A percentile compares a stretch with the other conserved stretches of the same genome.
Conservation (phyloP, 768 basidiomycete genomes). For the Auriscalpium vulgare region DNA sequence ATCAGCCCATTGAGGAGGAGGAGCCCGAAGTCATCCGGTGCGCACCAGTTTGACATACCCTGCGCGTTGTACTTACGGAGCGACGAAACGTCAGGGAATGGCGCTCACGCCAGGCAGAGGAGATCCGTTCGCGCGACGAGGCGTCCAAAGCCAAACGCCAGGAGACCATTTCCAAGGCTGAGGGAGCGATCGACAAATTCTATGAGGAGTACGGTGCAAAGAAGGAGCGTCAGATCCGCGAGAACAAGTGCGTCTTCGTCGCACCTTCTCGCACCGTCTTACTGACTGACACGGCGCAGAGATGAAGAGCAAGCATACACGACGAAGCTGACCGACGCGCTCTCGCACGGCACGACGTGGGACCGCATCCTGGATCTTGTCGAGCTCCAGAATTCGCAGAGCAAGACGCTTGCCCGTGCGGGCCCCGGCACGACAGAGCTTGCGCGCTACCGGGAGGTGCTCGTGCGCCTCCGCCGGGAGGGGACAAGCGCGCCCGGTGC, state of each 20-base stretch:
- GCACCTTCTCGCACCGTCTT: background rate
- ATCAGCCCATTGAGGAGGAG: conserved; percentile 60
- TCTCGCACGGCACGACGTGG: conserved; percentile 92
- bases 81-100: conserved; percentile 51
- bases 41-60: background rate
- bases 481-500: conserved; percentile 90
- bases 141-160: conserved; percentile 67
- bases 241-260: conserved; percentile 76
- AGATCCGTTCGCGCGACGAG: conserved; percentile 80
- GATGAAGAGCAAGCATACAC: conserved; percentile 82
- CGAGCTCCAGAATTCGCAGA: conserved; percentile 93
- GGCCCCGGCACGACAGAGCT: conserved; percentile 87
- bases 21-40: conserved; percentile 86
- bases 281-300: conserved; percentile 34
- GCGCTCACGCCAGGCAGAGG: conserved; percentile 79
- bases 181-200: conserved; percentile 82
- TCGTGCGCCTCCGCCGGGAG: conserved; percentile 83
- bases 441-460: conserved; percentile 84
- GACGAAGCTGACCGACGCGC: conserved; percentile 57
- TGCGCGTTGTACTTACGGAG: too few species aligned
- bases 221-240: conserved; percentile 84
- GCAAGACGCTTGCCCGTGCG: conserved; percentile 86
- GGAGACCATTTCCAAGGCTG: conserved; percentile 78
- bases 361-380: conserved; percentile 81
- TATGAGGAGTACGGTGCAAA: conserved; percentile 82